Percentiles rank a stretch among this genome's conserved stretches.
Evolutionary conservation across 2,329 filamentous ascomycete species (phyloP).

Genomic region (Ceratocystis eucalypticola): DNA sequence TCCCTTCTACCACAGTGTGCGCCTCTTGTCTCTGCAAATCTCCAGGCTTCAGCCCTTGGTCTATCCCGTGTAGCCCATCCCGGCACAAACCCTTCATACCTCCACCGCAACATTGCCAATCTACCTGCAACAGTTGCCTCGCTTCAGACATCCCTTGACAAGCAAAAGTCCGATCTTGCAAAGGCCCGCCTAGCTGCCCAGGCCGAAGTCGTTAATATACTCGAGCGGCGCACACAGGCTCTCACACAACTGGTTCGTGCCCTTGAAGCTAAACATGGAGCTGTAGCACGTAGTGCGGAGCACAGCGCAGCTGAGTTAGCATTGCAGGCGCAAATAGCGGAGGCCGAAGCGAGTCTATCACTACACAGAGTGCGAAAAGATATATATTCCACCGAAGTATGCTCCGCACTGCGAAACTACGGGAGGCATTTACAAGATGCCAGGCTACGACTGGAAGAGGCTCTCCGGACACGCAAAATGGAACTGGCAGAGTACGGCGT

Average conservation of each 20-base stretch:
- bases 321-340: conserved; percentile 32
- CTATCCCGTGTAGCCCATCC: conserved; percentile 36
- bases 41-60: conserved; percentile 36
- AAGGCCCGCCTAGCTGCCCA: conserved; percentile 30
- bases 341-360: conserved; percentile 28
- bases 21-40: conserved; percentile 34
- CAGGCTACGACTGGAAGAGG: conserved; percentile 33
- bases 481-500: conserved; percentile 41
- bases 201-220: conserved; percentile 16
- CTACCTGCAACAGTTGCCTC: conserved; percentile 31
- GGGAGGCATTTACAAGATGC: conserved; percentile 37
- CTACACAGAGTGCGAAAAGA: conserved; percentile 28
- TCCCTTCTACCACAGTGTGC: conserved; percentile 36
- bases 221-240: conserved; percentile 30
- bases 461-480: conserved; percentile 29
- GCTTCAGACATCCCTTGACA: conserved; percentile 27
- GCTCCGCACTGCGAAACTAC: conserved; percentile 35
- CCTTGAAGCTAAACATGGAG: conserved; percentile 43
- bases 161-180: conserved; percentile 27
- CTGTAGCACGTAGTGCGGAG: conserved; percentile 37
- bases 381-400: conserved; percentile 34
- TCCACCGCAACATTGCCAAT: conserved; percentile 43
- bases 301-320: conserved; percentile 36
- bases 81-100: conserved; percentile 39
- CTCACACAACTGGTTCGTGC: conserved; percentile 34